Percentiles rank a stretch among this genome's conserved stretches.
phyloP scores from a whole-genome alignment of 2,329 filamentous ascomycete genomes.

The Talaromyces sp. region DNA sequence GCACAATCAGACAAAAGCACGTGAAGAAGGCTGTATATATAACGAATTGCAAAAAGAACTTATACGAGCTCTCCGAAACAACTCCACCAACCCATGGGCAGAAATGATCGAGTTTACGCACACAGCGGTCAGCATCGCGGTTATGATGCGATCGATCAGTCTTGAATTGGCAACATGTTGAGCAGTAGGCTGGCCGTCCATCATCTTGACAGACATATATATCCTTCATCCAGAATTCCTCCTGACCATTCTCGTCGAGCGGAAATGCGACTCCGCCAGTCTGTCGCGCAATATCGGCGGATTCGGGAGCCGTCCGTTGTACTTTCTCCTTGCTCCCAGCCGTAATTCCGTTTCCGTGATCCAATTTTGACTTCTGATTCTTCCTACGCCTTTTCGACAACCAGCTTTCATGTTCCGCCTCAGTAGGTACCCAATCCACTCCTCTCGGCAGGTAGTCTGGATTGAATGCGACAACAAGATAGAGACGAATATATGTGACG shows the following conservation, averaged over 20 bases:
- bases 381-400: slow-evolving; percentile 23
- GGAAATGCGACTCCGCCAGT: slow-evolving; percentile 27
- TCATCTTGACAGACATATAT: slow-evolving; percentile 79
- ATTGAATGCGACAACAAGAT: slow-evolving; percentile 64
- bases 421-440: slow-evolving; percentile 17
- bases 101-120: slow-evolving; percentile 90
- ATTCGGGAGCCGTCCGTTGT: slow-evolving; percentile 4
- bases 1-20: slow-evolving; percentile 59
- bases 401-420: slow-evolving; percentile 5
- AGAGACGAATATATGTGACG: slow-evolving; percentile 66
- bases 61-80: slow-evolving; percentile 79
- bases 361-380: slow-evolving; percentile 22
- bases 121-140: slow-evolving; percentile 74
- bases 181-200: slow-evolving; percentile 84
- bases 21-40: slow-evolving; percentile 70
- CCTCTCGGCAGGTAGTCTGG: slow-evolving; percentile 71
- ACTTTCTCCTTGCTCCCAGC: slow-evolving; percentile 28
- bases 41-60: slow-evolving; percentile 88
- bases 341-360: slow-evolving; percentile 24
- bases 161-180: slow-evolving; percentile 80
- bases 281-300: slow-evolving; percentile 22
- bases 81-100: slow-evolving; percentile 96
- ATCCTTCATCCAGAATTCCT: slow-evolving; percentile 76
- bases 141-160: slow-evolving; percentile 85
- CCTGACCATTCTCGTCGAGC: slow-evolving; percentile 65